These are phyloP conservation scores for Phyllosticta capitalensis DNA, from an alignment of 2,329 filamentous ascomycete species.

Conservation along the genomic window DNA sequence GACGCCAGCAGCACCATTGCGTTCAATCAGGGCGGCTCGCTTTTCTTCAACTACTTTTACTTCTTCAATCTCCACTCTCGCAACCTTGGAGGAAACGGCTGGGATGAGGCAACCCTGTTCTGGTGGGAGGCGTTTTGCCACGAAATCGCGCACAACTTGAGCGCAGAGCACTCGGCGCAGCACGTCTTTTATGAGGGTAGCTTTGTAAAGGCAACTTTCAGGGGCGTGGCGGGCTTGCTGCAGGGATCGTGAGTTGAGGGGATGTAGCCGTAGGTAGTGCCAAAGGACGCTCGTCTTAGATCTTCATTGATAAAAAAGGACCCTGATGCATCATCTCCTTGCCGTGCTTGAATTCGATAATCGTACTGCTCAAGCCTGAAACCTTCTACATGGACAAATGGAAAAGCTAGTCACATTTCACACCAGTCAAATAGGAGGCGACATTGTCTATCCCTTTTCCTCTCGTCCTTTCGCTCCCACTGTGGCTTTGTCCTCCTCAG, in stretches of 20 bases:
- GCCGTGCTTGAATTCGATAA: no score
- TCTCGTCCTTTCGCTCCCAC: no score
- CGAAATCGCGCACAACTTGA: conserved; percentile 90
- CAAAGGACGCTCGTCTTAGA: background rate
- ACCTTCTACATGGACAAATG: no score
- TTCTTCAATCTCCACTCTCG: conserved; percentile 68
- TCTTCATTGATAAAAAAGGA: no score
- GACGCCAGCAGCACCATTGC: conserved; percentile 50
- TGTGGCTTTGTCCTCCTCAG: no score
- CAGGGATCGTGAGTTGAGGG: background rate
- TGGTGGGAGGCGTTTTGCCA: conserved; percentile 97
- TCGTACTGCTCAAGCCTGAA: no score
- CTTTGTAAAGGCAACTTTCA: conserved; percentile 9
- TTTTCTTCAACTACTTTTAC: conserved; percentile 91
- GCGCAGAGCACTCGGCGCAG: conserved; percentile 50
- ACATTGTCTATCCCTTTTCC: no score
- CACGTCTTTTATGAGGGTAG: conserved; percentile 11
- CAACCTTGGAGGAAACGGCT: conserved; percentile 24
- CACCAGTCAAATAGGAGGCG: no score
- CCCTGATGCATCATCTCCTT: no score
- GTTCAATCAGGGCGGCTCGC: conserved; percentile 77
- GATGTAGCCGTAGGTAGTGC: background rate
- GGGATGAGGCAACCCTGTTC: conserved; percentile 64
- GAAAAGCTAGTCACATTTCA: no score
- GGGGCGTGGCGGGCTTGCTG: background rate